Percentiles rank a stretch among this genome's conserved stretches.
Conservation (phyloP, 2,329 filamentous ascomycete species). For the Colletotrichum echinochloae region DNA sequence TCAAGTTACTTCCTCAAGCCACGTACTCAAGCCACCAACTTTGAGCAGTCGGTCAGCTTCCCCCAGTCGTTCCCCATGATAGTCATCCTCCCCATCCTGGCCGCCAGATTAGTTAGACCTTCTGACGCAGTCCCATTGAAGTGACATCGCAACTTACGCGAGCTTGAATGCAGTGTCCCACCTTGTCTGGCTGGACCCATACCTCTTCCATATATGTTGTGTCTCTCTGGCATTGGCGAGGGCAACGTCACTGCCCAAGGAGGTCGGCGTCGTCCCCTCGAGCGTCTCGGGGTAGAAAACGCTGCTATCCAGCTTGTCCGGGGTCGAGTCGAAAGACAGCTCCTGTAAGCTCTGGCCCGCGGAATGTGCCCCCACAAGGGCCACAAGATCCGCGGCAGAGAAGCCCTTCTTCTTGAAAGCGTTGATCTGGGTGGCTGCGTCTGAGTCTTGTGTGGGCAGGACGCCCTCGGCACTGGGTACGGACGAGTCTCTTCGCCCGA, state of each 20-base stretch:
- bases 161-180: conserved; percentile 28
- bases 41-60: conserved; percentile 29
- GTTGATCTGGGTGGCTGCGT: conserved; percentile 20
- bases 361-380: conserved; percentile 21
- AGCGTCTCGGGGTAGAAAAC: conserved; percentile 24
- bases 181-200: conserved; percentile 17
- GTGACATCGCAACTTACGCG: background rate
- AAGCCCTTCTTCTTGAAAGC: conserved; percentile 32
- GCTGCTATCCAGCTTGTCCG: conserved; percentile 29
- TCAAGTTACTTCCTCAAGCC: background rate
- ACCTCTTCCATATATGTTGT: conserved; percentile 21
- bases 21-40: background rate
- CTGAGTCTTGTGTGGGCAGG: conserved; percentile 20
- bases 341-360: conserved; percentile 17
- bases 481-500: conserved; percentile 11
- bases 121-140: background rate
- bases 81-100: conserved; percentile 24
- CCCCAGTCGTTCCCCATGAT: conserved; percentile 27
- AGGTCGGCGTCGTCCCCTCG: conserved; percentile 10
- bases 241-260: conserved; percentile 15
- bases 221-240: conserved; percentile 17
- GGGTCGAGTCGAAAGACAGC: conserved; percentile 26
- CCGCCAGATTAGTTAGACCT: background rate
- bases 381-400: conserved; percentile 20
- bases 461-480: conserved; percentile 8